Evolutionary conservation across 768 basidiomycete species (phyloP).

Genomic region (Pulveroboletus sp.): DNA sequence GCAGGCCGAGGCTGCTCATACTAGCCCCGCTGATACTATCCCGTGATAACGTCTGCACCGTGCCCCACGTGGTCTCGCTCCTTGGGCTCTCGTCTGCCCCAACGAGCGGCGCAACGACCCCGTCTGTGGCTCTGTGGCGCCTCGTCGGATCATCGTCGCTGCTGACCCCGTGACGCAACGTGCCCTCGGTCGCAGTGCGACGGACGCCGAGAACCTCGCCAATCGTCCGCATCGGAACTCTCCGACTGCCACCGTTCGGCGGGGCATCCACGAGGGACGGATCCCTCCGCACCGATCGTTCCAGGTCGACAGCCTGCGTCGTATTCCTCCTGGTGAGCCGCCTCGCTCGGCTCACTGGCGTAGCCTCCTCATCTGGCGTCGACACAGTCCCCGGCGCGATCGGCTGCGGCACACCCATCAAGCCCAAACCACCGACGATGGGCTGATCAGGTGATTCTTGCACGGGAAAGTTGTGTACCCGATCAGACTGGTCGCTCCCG

Average conservation of each 20-base stretch:
- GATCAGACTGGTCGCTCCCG: slow-evolving; percentile 19
- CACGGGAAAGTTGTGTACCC: slow-evolving; percentile 23
- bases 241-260: slow-evolving; percentile 17
- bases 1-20: slow-evolving; percentile 27
- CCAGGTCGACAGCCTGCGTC: slow-evolving; percentile 15
- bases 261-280: slow-evolving; percentile 9
- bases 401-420: slow-evolving; percentile 25
- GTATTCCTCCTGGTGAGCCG: slow-evolving; percentile 25
- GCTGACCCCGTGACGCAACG: slow-evolving; percentile 4
- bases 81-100: slow-evolving; percentile 27
- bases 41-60: slow-evolving; percentile 25
- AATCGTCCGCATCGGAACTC: slow-evolving; percentile 14
- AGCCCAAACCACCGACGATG: slow-evolving; percentile 24
- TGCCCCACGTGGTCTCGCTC: slow-evolving; percentile 36
- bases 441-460: slow-evolving; percentile 27
- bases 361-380: slow-evolving; percentile 26
- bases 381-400: slow-evolving; percentile 22
- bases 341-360: slow-evolving; percentile 20
- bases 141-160: slow-evolving; percentile 7
- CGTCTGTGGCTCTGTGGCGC: slow-evolving; percentile 7
- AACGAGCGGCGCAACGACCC: slow-evolving; percentile 12
- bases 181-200: slow-evolving; percentile 18
- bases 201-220: slow-evolving; percentile 17
- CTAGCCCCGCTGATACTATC: slow-evolving; percentile 19
- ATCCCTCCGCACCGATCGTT: slow-evolving; percentile 21